Base-by-base conservation (phyloP, 1,284 basidiomycete genomes). In the Xerocomus cyaneibrunnescens region DNA sequence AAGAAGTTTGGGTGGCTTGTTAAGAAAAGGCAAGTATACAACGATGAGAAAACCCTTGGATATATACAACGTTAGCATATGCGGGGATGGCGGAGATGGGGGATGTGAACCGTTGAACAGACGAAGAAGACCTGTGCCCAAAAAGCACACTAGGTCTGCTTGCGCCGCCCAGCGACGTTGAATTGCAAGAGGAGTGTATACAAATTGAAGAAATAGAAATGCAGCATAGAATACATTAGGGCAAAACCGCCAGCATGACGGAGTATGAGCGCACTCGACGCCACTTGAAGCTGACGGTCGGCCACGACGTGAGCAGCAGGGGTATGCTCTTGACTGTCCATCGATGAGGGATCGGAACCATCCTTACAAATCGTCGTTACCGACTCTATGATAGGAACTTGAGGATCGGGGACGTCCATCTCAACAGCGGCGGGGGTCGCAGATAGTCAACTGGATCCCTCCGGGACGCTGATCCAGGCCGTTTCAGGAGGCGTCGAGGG, bases 161-260 rank as follows among this genome's bases (percentile, higher is more conserved):
- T 68, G 45, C 61, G 67, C 46, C 62, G 59, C 52, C 57, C 57
- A 35, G 46, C 45, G 51, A 62, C 56, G 28, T 64, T 62, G 60
- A 76, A 65, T 63, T 75, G 76, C 60, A 77, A 59, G 51, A 80
- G 61, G 54, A 79, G 55, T 59, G 74, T 69, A 67, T 79, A 82
- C 68, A 83, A 64, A 67, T 80, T 75, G 57, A 79, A 62, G 64
- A 80, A 62, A 68, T 78, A 81, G 59, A 77, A 67, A 61, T 74
- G 73, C 52, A 78, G 62, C 64, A 77, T 66, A 60, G 70, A 68
- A 68, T 75, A 72, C 68, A 76, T 62, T 51, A 77, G 61, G 54
- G 72, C 70, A 44, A 74, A 74, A 44, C 76, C 74, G 44, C 68
- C 70, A 45, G 65, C 66, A 45, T 76, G 76, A 42, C 75, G 70